A percentile compares a stretch with the other conserved stretches of the same genome.
Evolutionary conservation across 805 yeast species (phyloP).

Genomic region (Cyberlindnera xishuangbannaensis): DNA sequence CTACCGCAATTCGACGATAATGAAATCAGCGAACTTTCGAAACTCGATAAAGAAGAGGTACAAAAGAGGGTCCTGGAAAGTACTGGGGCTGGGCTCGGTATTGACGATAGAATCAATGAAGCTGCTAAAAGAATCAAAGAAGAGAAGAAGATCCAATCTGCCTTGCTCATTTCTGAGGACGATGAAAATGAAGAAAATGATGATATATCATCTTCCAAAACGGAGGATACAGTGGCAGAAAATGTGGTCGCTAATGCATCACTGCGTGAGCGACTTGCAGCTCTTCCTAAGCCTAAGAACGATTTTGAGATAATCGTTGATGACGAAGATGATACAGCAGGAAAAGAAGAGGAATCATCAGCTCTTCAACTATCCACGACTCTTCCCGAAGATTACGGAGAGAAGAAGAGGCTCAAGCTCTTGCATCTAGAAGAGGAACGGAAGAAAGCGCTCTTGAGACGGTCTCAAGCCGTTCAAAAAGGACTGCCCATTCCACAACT

Average conservation of each 20-base stretch:
- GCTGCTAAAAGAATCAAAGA: conserved; percentile 37
- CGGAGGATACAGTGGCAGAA: background rate
- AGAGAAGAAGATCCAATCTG: conserved; percentile 31
- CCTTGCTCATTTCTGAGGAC: conserved; percentile 24
- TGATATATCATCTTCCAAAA: background rate
- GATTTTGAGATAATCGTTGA: conserved; percentile 39
- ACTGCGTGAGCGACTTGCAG: conserved; percentile 23
- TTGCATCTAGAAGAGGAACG: conserved; percentile 12
- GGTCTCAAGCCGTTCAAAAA: conserved; percentile 43
- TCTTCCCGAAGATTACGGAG: conserved; percentile 19
- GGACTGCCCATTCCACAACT: conserved; percentile 38
- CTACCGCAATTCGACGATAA: conserved; percentile 27
- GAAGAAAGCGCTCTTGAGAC: conserved; percentile 26
- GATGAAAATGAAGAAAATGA: conserved; percentile 6
- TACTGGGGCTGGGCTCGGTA: conserved; percentile 4
- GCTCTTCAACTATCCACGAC: background rate
- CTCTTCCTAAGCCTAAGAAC: conserved; percentile 38
- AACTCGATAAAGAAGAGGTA: conserved; percentile 13
- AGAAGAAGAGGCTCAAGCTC: conserved; percentile 13
- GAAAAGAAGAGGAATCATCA: conserved; percentile 1
- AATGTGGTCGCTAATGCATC: conserved; percentile 1
- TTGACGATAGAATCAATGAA: conserved; percentile 16
- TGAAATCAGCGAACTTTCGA: conserved; percentile 12
- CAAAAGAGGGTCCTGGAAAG: conserved; percentile 8
- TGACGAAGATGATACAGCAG: conserved; percentile 23